Evolutionary conservation across 2,329 filamentous ascomycete species (phyloP).

Genomic region (Aureobasidium lini): DNA sequence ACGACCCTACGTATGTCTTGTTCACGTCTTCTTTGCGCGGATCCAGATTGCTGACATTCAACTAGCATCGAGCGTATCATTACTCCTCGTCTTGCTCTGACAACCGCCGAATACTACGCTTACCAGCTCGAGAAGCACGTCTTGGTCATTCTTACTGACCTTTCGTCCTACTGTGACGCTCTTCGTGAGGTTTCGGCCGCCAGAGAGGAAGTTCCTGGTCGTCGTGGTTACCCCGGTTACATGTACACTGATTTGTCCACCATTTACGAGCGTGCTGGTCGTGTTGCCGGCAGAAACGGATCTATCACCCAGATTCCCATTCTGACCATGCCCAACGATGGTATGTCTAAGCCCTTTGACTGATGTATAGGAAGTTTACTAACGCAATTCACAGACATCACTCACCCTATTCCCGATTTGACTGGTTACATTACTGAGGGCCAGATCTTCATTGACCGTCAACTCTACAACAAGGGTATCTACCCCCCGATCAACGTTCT

Average conservation of each 20-base stretch:
- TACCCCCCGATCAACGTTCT: conserved; percentile 99
- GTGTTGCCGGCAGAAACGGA: conserved; percentile 92
- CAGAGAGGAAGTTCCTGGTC: conserved; percentile 96
- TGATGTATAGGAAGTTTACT: too few relatives aligned
- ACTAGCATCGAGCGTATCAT: conserved; percentile 96
- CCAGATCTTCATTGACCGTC: conserved; percentile 94
- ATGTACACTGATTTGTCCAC: conserved; percentile 99
- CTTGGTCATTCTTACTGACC: conserved; percentile 93
- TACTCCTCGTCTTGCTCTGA: conserved; percentile 93
- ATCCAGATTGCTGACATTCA: neutral
- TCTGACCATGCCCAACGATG: conserved; percentile 98
- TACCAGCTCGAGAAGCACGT: conserved; percentile 99
- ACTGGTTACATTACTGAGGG: conserved; percentile 99
- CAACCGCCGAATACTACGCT: conserved; percentile 98
- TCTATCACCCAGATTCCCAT: conserved; percentile 99
- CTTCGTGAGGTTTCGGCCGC: conserved; percentile 97
- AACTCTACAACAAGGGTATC: conserved; percentile 90
- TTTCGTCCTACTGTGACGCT: conserved; percentile 97
- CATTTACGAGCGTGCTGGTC: conserved; percentile 97
- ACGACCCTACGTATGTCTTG: conserved; percentile 79
- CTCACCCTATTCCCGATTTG: conserved; percentile 96
- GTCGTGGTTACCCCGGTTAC: conserved; percentile 99
- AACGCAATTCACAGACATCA: conserved; percentile 59
- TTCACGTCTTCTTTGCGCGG: neutral
- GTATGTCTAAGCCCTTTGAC: too few relatives aligned